Conservation (phyloP, 225 moss, liverwort and hornwort species). For the Anthoceros angustus region DNA sequence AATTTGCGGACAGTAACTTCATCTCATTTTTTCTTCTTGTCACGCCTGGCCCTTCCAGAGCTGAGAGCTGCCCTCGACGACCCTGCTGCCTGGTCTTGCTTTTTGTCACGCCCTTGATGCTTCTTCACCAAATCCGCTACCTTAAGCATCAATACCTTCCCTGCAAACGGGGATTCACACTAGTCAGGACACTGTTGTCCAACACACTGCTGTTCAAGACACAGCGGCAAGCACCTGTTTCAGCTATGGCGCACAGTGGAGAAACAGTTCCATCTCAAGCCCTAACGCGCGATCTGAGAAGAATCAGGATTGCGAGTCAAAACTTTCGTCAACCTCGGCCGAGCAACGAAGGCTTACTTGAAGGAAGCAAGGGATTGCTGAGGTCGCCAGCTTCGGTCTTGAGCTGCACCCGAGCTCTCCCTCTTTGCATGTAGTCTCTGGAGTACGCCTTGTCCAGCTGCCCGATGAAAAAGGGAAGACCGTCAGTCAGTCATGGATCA, state of each 20-base stretch:
- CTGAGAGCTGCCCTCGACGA: conserved; percentile 16
- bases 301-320: not conserved
- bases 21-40: conserved; percentile 51
- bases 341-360: conserved; percentile 25
- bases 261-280: not conserved
- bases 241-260: not conserved
- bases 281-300: not conserved
- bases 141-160: conserved; percentile 54
- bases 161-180: conserved; percentile 8
- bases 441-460: conserved; percentile 72
- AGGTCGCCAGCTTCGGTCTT: conserved; percentile 58
- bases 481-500: not conserved
- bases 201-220: not conserved
- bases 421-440: conserved; percentile 81
- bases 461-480: not conserved
- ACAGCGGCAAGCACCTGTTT: not conserved
- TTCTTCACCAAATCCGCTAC: conserved; percentile 65
- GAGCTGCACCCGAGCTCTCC: conserved; percentile 69
- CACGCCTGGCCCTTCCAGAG: conserved; percentile 31
- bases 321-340: not conserved
- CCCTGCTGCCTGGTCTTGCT: conserved; percentile 23
- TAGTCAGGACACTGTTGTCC: not conserved
- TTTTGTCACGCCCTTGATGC: conserved; percentile 29
- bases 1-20: too few species aligned
- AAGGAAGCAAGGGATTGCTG: conserved; percentile 36